Evolutionary conservation across 495 filamentous ascomycete species (phyloP), one percentile per base, ranked within the genome.

Genomic region (Talaromyces trachyspermus): DNA sequence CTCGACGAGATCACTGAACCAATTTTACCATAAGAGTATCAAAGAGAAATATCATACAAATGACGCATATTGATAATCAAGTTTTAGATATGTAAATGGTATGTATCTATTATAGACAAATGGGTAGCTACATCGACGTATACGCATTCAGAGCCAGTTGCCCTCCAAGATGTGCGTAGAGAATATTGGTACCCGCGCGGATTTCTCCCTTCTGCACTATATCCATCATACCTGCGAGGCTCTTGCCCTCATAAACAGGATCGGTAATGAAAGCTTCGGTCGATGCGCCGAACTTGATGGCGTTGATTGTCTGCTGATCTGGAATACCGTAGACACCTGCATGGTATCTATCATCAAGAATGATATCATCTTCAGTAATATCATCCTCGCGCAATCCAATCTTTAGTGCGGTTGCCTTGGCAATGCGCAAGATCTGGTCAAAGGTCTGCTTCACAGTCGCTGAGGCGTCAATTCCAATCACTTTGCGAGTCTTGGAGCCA

Each of bases 231-330:
- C 80, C 80, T 2, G 80, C 78, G 50, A 85, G 32, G 48, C 74
- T 81, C 69, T 84, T 84, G 0, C 81, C 80, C 57, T 81, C 77
- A 52, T 85, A 84, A 2, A 85, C 81, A 0, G 80, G 80, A 55
- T 84, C 80, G 7, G 79, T 83, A 41, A 85, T 80, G 47, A 84
- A 80, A 0, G 71, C 80, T 63, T 84, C 80, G 25, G 75, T 82
- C 51, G 51, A 24, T 4, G 80, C 80, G 2, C 72, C 77, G 56
- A 80, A 80, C 55, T 70, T 70, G 40, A 84, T 81, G 3, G 80
- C 80, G 43, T 76, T 76, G 47, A 72, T 69, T 4, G 80, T 85
- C 62, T 58, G 56, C 54, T 65, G 51, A 54, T 79, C 76, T 1
- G 78, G 75, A 48, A 78, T 64, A 0, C 81, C 81, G 64, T 84